phyloP scores from a whole-genome alignment of 1,139 yeast species.

The Saccharomycopsis hybrid region DNA sequence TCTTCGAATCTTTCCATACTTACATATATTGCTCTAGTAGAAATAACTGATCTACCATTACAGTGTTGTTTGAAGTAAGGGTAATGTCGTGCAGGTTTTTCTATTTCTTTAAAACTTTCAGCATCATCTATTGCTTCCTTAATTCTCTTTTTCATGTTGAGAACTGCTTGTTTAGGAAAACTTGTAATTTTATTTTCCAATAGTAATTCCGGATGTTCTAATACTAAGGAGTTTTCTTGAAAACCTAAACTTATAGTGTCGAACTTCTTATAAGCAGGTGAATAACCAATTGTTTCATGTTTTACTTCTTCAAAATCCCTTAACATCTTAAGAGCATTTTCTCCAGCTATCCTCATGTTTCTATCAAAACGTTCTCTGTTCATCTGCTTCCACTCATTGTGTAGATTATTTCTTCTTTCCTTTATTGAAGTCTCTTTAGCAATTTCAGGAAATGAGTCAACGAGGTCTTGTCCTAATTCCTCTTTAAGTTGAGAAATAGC shows the following conservation, averaged over 20 bases:
- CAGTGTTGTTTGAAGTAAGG: not conserved
- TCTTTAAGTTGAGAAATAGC: constrained; percentile 1
- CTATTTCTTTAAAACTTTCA: not conserved
- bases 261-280: constrained; percentile 1
- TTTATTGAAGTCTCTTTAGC: constrained; percentile 4
- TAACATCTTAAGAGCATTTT: not conserved
- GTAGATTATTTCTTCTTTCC: constrained; percentile 2
- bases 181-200: constrained; percentile 1
- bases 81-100: not conserved
- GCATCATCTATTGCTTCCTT: constrained; percentile 1
- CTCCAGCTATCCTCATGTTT: not conserved
- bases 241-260: constrained; percentile 5
- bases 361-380: not conserved
- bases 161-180: constrained; percentile 1
- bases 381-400: not conserved
- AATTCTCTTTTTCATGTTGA: constrained; percentile 4
- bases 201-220: constrained; percentile 3
- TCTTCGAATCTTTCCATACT: not conserved
- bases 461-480: constrained; percentile 2
- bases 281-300: constrained; percentile 4
- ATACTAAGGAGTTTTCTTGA: constrained; percentile 7
- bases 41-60: not conserved
- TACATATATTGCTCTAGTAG: not conserved
- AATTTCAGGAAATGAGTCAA: not conserved
- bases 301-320: not conserved